Conservation (phyloP, 129 eudicot genomes). For the Dittrichia graveolens region DNA sequence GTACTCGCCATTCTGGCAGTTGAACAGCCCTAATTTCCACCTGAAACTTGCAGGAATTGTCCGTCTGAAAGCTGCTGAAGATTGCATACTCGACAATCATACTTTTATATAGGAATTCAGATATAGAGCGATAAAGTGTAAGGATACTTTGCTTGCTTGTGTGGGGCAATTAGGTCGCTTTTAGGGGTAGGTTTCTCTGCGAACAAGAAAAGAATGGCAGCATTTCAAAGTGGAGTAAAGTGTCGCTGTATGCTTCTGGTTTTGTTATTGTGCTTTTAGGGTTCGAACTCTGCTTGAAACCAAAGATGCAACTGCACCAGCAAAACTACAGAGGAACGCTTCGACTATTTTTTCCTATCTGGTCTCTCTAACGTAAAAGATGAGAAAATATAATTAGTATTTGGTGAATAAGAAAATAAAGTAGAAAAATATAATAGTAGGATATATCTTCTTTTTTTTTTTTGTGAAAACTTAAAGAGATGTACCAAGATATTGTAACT, state of each 20-base stretch:
- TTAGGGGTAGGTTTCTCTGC: constrained; percentile 12
- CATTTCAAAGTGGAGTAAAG: constrained; percentile 17
- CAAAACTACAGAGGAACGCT: no score
- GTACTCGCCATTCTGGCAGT: constrained; percentile 73
- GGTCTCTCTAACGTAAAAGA: no score
- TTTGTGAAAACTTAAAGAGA: no score
- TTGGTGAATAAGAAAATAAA: no score
- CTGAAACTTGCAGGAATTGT: not conserved
- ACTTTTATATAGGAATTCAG: constrained; percentile 12
- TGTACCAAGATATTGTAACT: no score
- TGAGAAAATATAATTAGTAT: no score
- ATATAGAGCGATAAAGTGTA: constrained; percentile 19
- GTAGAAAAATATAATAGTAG: no score
- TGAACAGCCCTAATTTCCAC: constrained; percentile 23
- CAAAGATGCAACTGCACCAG: no score
- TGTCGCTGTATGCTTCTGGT: not conserved
- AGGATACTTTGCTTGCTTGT: constrained; percentile 38
- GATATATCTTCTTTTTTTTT: no score
- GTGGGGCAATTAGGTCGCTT: not conserved
- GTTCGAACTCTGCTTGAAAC: not conserved
- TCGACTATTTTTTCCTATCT: no score
- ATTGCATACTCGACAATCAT: constrained; percentile 26
- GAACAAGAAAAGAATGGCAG: constrained; percentile 4
- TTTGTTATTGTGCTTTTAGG: constrained; percentile 21
- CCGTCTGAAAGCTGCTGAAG: constrained; percentile 14